A percentile compares a stretch with the other conserved stretches of the same genome.
phyloP scores from a whole-genome alignment of 306 rosid species.

The Coriaria nepalensis region DNA sequence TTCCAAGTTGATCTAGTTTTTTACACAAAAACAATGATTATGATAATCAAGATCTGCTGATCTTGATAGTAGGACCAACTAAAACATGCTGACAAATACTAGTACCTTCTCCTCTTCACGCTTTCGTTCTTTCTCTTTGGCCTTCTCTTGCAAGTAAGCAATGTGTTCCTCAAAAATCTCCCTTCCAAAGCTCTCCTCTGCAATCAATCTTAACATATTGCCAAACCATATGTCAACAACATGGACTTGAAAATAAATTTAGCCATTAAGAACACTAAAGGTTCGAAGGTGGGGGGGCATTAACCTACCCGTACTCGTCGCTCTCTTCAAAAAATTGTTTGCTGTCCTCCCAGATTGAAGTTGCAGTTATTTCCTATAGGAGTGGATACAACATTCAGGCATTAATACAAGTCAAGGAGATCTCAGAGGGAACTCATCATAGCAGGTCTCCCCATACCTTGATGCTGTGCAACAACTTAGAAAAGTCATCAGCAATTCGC shows the following conservation, averaged over 20 bases:
- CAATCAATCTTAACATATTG: constrained; percentile 45
- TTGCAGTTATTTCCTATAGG: constrained; percentile 55
- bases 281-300: not conserved
- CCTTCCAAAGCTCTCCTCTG: constrained; percentile 50
- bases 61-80: not conserved
- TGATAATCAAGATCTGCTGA: too few relatives aligned
- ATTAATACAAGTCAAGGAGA: constrained; percentile 5
- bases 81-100: constrained; percentile 5
- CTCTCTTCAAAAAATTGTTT: constrained; percentile 69
- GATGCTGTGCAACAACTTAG: constrained; percentile 49
- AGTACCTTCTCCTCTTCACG: constrained; percentile 96
- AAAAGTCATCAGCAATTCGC: constrained; percentile 84
- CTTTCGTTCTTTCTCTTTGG: constrained; percentile 89
- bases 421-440: not conserved
- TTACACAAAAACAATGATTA: too few relatives aligned
- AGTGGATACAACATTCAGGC: constrained; percentile 7
- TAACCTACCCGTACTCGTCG: constrained; percentile 71
- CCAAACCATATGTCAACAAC: constrained; percentile 1
- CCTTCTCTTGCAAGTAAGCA: constrained; percentile 58
- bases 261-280: not conserved
- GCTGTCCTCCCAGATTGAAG: constrained; percentile 90
- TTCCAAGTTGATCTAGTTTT: too few relatives aligned
- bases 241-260: not conserved
- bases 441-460: constrained; percentile 37
- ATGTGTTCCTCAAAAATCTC: constrained; percentile 76